phyloP scores from a whole-genome alignment of 805 yeast species.

The Hanseniaspora guilliermondii region DNA sequence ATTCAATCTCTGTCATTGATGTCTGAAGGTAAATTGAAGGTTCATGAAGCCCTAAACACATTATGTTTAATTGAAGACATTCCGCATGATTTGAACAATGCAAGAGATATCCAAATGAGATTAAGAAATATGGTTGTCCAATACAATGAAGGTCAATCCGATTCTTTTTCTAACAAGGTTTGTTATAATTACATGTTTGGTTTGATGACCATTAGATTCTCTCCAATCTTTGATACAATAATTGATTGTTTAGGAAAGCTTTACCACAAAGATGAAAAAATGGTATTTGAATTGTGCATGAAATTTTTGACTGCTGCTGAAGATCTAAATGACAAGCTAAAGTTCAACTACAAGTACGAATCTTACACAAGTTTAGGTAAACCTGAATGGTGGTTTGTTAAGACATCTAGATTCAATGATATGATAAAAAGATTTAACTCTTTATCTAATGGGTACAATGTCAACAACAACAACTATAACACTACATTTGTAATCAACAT shows the following conservation, averaged over 20 bases:
- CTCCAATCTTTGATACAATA: constrained; percentile 77
- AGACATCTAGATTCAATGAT: constrained; percentile 35
- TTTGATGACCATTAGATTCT: constrained; percentile 56
- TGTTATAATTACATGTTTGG: constrained; percentile 51
- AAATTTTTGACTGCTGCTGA: constrained; percentile 24
- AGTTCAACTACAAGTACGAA: constrained; percentile 17
- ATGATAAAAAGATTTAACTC: constrained; percentile 27
- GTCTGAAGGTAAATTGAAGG: constrained; percentile 18
- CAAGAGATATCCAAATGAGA: constrained; percentile 63
- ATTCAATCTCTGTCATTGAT: constrained; percentile 25
- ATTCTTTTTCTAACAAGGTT: constrained; percentile 18
- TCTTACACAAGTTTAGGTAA: background rate
- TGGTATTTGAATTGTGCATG: constrained; percentile 46
- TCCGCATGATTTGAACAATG: constrained; percentile 54
- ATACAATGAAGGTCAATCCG: constrained; percentile 28
- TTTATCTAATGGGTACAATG: constrained; percentile 27
- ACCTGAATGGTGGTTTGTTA: constrained; percentile 32
- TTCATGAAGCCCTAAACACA: constrained; percentile 35
- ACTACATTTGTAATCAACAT: background rate
- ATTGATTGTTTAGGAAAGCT: constrained; percentile 45
- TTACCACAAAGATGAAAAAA: constrained; percentile 30
- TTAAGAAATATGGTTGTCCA: constrained; percentile 45
- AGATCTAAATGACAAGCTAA: constrained; percentile 18
- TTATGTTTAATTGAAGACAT: constrained; percentile 55
- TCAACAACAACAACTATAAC: background rate